phyloP scores from a whole-genome alignment of 305 asterid genomes.

The Striga hermonthica region DNA sequence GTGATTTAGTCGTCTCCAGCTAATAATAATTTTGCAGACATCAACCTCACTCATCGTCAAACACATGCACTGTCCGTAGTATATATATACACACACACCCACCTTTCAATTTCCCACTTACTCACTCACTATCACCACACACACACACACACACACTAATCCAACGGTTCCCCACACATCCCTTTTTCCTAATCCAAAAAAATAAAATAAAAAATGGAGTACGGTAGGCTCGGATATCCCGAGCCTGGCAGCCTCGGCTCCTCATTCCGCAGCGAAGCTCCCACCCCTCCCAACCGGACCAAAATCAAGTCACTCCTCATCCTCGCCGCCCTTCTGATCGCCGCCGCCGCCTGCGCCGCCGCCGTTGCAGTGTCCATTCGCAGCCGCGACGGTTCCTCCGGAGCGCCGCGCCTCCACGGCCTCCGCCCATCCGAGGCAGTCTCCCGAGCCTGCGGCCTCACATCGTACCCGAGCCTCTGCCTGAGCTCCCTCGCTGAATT shows the following conservation, averaged over 20 bases:
- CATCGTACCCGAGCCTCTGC: slow-evolving; percentile 67
- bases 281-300: slow-evolving; percentile 30
- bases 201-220: slow-evolving; percentile 41
- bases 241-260: slow-evolving; percentile 42
- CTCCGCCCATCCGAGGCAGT: slow-evolving; percentile 65
- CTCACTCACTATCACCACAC: not conserved
- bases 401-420: slow-evolving; percentile 29
- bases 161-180: not conserved
- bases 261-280: slow-evolving; percentile 38
- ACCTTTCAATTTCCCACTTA: not conserved
- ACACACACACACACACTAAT: not conserved
- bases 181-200: not conserved
- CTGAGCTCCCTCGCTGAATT: slow-evolving; percentile 58
- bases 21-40: not conserved
- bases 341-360: slow-evolving; percentile 53
- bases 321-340: slow-evolving; percentile 47
- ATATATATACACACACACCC: not conserved
- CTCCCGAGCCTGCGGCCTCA: slow-evolving; percentile 61
- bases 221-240: slow-evolving; percentile 61
- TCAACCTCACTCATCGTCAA: not conserved
- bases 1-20: not conserved
- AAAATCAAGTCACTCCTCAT: slow-evolving; percentile 43
- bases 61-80: no score
- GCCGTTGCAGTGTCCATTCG: slow-evolving; percentile 40
- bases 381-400: slow-evolving; percentile 28